A percentile compares a stretch with the other conserved stretches of the same genome.
phyloP scores from a whole-genome alignment of 805 yeast genomes.

The Huiozyma sinensis region DNA sequence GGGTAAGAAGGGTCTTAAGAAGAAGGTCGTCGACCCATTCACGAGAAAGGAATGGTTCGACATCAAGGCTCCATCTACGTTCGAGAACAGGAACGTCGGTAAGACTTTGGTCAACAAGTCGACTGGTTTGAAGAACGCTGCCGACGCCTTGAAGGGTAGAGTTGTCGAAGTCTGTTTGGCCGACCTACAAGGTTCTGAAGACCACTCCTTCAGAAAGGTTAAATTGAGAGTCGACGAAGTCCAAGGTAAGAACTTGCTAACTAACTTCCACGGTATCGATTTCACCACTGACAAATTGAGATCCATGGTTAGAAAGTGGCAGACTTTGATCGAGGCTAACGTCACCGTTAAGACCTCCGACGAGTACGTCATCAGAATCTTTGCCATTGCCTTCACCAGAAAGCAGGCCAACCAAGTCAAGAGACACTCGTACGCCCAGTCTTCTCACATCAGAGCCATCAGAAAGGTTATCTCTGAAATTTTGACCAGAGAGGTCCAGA shows the following conservation, averaged over 20 bases:
- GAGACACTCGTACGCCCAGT: constrained; percentile 96
- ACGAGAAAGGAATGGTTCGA: constrained; percentile 98
- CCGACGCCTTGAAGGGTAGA: constrained; percentile 97
- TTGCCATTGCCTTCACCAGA: constrained; percentile 97
- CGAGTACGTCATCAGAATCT: constrained; percentile 91
- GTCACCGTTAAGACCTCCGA: constrained; percentile 97
- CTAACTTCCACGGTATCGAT: constrained; percentile 99
- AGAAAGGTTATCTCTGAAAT: constrained; percentile 95
- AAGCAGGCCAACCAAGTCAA: constrained; percentile 93
- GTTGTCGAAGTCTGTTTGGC: constrained; percentile 91
- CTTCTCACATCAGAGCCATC: constrained; percentile 92
- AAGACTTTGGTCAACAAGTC: constrained; percentile 97
- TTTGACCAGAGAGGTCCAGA: constrained; percentile 91
- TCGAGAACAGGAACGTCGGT: constrained; percentile 97
- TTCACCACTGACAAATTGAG: constrained; percentile 95
- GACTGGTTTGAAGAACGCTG: constrained; percentile 95
- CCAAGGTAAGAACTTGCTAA: constrained; percentile 94
- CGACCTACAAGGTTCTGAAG: constrained; percentile 97
- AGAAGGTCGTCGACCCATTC: constrained; percentile 98
- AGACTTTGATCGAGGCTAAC: constrained; percentile 93
- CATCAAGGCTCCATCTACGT: constrained; percentile 96
- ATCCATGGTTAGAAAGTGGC: constrained; percentile 98
- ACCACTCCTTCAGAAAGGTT: constrained; percentile 94
- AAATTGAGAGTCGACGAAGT: constrained; percentile 97
- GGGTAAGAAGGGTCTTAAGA: constrained; percentile 96